Evolutionary conservation across 345 rosid genomes (phyloP), one percentile per base, ranked within the genome.

Genomic region (Eutrema heterophyllum): DNA sequence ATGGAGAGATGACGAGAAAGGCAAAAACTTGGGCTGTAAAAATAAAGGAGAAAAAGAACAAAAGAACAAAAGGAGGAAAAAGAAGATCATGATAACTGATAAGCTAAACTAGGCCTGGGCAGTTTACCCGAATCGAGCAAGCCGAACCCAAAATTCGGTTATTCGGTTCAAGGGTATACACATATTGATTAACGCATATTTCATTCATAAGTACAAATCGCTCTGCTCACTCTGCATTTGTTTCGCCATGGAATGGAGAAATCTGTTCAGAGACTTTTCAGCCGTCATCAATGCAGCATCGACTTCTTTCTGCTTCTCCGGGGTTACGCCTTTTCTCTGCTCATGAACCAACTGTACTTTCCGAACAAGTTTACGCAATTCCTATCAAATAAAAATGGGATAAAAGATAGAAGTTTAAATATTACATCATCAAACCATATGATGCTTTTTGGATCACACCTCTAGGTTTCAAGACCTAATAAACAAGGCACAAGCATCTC

Each of bases 341-440:
- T 89, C 88, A 64, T 79, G 83, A 75, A 61, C 80, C 35, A 78
- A 55, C 27, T 87, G 92, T 55, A 89, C 89, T 75, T 56, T 81
- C 52, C 92, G 84, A 43, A 94, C 93, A 67, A 89, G 95, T 68
- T 80, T 87, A 27, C 92, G 91, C 57, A 94, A 70, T 71, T 90
- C 93, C 98, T 93, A 70, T 56, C 10, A 67, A 54, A 61, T 70
- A 73, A 69, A 9, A 43, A 54, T 15, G 49, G 60, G 13, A 24
- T 12, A 3, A n/a, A 13, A 58, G 7, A 39, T 14, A 38, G 5
- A 38, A 24, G 65, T 18, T 18, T 48, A 46, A 38, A n/a, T 10
- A 35, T 10, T n/a, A 53, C 63, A 44, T 27, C 45, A 62, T 52
- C 16, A 52, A 43, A 72, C 70, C 55, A 14, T 63, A 63, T 32